Evolutionary conservation across 352 stramenopile genomes (phyloP).

Genomic region (Thalassiosira exigua): DNA sequence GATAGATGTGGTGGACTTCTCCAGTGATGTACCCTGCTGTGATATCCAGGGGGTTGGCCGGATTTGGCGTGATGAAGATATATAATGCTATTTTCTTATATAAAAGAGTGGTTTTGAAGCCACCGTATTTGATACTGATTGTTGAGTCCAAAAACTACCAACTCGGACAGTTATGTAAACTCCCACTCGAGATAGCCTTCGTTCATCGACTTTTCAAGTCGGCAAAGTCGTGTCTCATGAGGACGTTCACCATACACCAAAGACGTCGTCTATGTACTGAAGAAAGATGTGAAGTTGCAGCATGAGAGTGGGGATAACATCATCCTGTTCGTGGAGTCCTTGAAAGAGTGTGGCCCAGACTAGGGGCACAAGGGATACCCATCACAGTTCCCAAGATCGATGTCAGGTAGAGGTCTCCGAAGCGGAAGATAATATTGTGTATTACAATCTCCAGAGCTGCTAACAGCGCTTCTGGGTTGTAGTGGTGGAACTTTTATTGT

Average conservation of each 20-base stretch:
- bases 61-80: conserved; percentile 49
- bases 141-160: conserved; percentile 35
- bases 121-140: background rate
- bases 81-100: conserved; percentile 52
- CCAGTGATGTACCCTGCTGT: conserved; percentile 29
- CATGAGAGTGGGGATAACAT: conserved; percentile 6
- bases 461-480: conserved; percentile 13
- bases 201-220: conserved; percentile 17
- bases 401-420: conserved; percentile 12
- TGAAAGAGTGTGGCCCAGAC: conserved; percentile 15
- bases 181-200: conserved; percentile 26
- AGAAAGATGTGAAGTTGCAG: background rate
- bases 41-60: conserved; percentile 37
- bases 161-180: background rate
- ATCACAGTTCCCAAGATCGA: conserved; percentile 15
- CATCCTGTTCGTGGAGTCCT: conserved; percentile 19
- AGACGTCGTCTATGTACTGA: conserved; percentile 42
- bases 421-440: conserved; percentile 9
- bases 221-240: conserved; percentile 4
- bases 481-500: background rate
- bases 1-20: conserved; percentile 22
- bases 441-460: conserved; percentile 30
- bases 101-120: conserved; percentile 14
- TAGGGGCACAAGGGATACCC: conserved; percentile 13
- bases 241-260: conserved; percentile 2